These are phyloP conservation scores for Candida krabiensis DNA, from an alignment of 805 yeast genomes.

Conservation along the genomic window DNA sequence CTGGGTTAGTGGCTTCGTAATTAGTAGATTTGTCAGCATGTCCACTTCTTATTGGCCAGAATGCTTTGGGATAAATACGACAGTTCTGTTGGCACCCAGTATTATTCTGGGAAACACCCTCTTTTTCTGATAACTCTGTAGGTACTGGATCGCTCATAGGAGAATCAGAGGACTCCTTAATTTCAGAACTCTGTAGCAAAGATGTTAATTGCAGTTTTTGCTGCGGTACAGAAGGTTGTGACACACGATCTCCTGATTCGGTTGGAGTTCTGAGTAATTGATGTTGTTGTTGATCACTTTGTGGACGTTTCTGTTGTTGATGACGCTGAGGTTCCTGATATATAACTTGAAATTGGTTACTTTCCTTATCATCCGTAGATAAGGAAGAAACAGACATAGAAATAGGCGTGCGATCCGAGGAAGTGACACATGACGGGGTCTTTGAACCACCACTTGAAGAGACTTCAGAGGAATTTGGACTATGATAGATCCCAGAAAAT, in stretches of 20 bases:
- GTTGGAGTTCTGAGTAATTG: background rate
- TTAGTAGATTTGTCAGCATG: conserved; percentile 1
- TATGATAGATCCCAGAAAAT: background rate
- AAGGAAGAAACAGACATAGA: too few species aligned
- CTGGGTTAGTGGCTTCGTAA: conserved; percentile 7
- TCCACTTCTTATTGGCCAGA: conserved; percentile 8
- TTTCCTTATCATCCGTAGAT: background rate
- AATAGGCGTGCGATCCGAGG: background rate
- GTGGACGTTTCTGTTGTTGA: too few species aligned
- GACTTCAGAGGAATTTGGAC: background rate
- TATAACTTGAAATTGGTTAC: background rate
- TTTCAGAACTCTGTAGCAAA: background rate
- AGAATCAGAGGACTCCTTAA: background rate
- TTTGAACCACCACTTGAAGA: background rate
- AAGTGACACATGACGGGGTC: background rate
- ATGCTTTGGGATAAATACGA: conserved; percentile 6
- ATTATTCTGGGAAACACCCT: too few species aligned
- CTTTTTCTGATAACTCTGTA: conserved; percentile 1
- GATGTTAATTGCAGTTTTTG: background rate
- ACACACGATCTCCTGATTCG: background rate
- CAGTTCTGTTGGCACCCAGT: too few species aligned
- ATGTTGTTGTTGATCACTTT: background rate
- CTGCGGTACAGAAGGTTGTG: background rate
- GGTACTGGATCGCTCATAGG: background rate
- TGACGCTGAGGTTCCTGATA: too few species aligned